These are phyloP conservation scores for Biancaea sappan DNA, from an alignment of 306 rosid genomes.

Conservation along the genomic window DNA sequence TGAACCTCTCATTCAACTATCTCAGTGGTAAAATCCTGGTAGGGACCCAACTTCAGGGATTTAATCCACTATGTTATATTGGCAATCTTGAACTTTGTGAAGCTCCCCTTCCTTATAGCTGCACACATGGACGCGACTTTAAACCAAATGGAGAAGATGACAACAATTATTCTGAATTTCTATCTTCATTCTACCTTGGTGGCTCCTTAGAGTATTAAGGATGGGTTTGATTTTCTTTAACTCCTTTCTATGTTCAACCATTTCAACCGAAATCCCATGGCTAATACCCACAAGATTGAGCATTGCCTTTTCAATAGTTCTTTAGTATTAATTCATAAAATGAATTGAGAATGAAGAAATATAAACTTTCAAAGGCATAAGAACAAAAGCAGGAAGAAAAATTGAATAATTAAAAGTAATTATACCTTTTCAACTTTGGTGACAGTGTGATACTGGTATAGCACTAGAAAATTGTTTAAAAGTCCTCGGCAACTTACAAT, in stretches of 20 bases:
- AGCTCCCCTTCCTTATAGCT: no score
- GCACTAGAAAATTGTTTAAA: not conserved
- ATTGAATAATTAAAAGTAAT: not conserved
- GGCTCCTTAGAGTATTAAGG: constrained; percentile 87
- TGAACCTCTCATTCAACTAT: no score
- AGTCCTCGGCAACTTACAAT: not conserved
- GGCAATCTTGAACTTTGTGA: no score
- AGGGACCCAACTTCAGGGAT: no score
- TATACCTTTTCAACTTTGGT: not conserved
- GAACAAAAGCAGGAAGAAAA: not conserved
- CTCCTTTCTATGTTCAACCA: constrained; percentile 87
- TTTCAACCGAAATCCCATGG: constrained; percentile 84
- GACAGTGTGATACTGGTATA: not conserved
- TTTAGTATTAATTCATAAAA: constrained; percentile 1
- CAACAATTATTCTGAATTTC: no score
- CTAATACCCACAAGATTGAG: constrained; percentile 81
- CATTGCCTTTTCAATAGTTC: constrained; percentile 54
- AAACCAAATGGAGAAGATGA: no score
- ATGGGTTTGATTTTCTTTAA: constrained; percentile 89
- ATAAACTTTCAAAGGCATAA: not conserved
- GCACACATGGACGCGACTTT: no score
- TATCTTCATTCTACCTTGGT: no score
- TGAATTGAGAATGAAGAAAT: constrained; percentile 1
- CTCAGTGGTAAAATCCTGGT: no score
- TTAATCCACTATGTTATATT: no score